phyloP scores from a whole-genome alignment of 2,329 filamentous ascomycete genomes.

The Pleurostoma richardsiae region DNA sequence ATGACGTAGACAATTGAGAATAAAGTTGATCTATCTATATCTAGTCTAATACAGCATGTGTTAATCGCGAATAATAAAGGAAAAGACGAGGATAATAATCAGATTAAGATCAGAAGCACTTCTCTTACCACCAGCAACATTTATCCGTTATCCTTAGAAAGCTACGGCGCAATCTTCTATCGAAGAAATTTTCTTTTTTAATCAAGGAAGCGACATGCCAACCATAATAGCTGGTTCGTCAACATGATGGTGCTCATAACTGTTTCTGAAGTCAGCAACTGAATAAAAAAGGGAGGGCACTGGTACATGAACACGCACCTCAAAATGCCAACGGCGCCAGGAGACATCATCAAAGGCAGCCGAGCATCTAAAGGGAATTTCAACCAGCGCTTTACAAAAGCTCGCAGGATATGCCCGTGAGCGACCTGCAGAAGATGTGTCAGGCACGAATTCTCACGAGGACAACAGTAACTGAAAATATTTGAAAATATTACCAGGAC shows the following conservation, averaged over 20 bases:
- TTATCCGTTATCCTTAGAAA: no score
- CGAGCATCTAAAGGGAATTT: slow-evolving; percentile 30
- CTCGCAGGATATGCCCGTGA: slow-evolving; percentile 38
- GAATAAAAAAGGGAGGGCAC: neutral
- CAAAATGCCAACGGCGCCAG: slow-evolving; percentile 33
- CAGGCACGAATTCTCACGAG: neutral
- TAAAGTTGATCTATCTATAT: no score
- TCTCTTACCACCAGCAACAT: no score
- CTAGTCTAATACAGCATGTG: no score
- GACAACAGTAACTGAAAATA: neutral
- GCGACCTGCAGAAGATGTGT: slow-evolving; percentile 19
- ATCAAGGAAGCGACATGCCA: slow-evolving; percentile 27
- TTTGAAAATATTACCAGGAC: slow-evolving; percentile 14
- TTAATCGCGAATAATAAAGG: no score
- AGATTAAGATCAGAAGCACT: no score
- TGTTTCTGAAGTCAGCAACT: neutral
- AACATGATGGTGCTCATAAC: slow-evolving; percentile 25
- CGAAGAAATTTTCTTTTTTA: no score
- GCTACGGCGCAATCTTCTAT: no score
- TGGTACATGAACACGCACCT: slow-evolving; percentile 23
- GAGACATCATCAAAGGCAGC: slow-evolving; percentile 35
- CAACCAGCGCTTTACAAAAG: slow-evolving; percentile 41
- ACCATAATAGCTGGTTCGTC: slow-evolving; percentile 32
- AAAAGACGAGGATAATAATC: no score
- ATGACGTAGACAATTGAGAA: no score